Conservation (phyloP, 345 rosid species). For the Corymbia maculata region DNA sequence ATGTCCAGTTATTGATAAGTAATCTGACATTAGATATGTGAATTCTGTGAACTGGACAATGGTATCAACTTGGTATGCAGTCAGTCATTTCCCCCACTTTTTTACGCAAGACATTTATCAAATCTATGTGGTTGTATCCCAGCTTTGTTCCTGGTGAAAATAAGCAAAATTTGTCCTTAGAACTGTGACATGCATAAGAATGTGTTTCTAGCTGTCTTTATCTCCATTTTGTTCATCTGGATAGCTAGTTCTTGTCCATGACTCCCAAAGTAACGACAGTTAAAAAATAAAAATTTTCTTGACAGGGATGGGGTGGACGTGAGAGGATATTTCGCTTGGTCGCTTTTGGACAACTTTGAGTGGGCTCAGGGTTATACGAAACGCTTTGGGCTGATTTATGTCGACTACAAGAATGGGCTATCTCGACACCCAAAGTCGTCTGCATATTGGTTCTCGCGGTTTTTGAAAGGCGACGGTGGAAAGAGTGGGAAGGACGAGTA, state of each 20-base stretch:
- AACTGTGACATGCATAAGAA: background rate
- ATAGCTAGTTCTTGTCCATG: background rate
- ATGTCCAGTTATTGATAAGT: background rate
- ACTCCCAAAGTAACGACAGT: too few relatives aligned
- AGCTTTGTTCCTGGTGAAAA: background rate
- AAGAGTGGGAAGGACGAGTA: constrained; percentile 37
- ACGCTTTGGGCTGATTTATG: constrained; percentile 80
- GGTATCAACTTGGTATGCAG: background rate
- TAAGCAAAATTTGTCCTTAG: background rate
- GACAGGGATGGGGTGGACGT: constrained; percentile 78
- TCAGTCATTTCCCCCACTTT: background rate
- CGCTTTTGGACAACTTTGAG: constrained; percentile 86
- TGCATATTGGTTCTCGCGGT: constrained; percentile 76
- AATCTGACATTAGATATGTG: background rate
- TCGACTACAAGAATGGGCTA: constrained; percentile 78
- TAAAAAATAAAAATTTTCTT: background rate
- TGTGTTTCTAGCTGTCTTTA: background rate
- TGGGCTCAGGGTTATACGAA: constrained; percentile 94
- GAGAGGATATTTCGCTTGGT: constrained; percentile 93
- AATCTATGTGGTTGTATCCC: background rate
- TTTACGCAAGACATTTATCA: background rate
- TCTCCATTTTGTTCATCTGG: background rate
- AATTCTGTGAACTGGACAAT: background rate
- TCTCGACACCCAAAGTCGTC: constrained; percentile 78
- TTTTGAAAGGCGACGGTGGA: constrained; percentile 47